A percentile compares a stretch with the other conserved stretches of the same genome.
Evolutionary conservation across 176 grass and related monocot genomes (phyloP).

Genomic region (Aegilops speltoides): DNA sequence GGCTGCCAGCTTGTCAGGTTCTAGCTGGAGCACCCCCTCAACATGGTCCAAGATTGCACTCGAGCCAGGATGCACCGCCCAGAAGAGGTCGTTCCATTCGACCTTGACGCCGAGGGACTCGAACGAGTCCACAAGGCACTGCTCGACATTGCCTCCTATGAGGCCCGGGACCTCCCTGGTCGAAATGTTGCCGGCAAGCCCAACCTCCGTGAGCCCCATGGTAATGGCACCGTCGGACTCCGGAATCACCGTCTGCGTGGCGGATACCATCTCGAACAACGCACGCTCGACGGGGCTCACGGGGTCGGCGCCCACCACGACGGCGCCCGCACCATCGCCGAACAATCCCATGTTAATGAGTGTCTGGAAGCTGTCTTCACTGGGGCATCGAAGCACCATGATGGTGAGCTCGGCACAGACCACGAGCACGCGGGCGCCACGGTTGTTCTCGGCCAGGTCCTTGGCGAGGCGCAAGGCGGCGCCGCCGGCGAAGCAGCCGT

Average conservation of each 20-base stretch:
- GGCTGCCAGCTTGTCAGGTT: too few relatives aligned
- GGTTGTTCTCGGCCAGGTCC: too few relatives aligned
- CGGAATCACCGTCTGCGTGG: conserved; percentile 34
- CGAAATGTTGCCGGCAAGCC: conserved; percentile 1
- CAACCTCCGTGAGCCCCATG: conserved; percentile 15
- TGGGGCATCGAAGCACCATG: conserved; percentile 14
- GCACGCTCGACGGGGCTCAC: conserved; percentile 24
- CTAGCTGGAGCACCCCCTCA: too few relatives aligned
- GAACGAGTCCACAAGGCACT: conserved; percentile 28
- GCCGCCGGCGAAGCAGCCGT: background rate
- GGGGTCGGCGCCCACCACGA: background rate
- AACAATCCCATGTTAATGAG: too few relatives aligned
- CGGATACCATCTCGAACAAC: conserved; percentile 40
- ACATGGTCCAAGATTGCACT: too few relatives aligned
- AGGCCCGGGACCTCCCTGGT: conserved; percentile 33
- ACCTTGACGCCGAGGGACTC: too few relatives aligned
- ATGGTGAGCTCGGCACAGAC: conserved; percentile 38
- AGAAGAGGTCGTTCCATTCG: too few relatives aligned
- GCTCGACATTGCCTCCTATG: conserved; percentile 36
- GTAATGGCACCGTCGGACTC: conserved; percentile 14
- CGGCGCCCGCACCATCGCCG: too few relatives aligned
- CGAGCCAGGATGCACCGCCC: too few relatives aligned
- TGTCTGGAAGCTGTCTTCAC: too few relatives aligned
- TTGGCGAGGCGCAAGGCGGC: too few relatives aligned
- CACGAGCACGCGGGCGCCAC: background rate